Conservation (phyloP, 2,329 filamentous ascomycete genomes). For the Fusarium palustre region DNA sequence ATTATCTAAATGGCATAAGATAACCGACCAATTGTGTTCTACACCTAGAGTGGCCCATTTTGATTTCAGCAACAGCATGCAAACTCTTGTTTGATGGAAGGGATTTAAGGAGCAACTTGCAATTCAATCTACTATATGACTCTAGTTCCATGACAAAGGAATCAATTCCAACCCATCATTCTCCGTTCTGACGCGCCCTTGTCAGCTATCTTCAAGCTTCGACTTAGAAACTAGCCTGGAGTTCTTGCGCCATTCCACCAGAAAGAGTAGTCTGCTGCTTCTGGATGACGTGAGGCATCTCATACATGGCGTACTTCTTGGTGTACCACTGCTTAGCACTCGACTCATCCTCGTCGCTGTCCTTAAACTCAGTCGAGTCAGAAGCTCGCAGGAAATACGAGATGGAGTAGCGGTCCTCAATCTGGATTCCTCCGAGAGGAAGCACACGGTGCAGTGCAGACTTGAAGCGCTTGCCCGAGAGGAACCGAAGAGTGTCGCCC, state of each 20-base stretch:
- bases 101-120: too few species aligned
- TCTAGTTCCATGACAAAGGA: too few species aligned
- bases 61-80: too few species aligned
- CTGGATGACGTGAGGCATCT: conserved; percentile 9
- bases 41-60: too few species aligned
- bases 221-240: conserved; percentile 7
- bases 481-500: conserved; percentile 16
- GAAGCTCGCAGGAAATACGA: conserved; percentile 20
- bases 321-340: conserved; percentile 15
- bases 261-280: conserved; percentile 4
- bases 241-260: conserved; percentile 21
- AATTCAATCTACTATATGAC: too few species aligned
- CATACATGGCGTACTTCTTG: conserved; percentile 22
- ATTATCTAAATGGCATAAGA: too few species aligned
- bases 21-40: too few species aligned
- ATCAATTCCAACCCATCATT: too few species aligned
- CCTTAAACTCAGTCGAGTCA: conserved; percentile 19
- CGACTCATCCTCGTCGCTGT: conserved; percentile 18
- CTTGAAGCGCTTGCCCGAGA: conserved; percentile 13
- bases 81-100: too few species aligned
- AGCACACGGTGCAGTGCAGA: conserved; percentile 17
- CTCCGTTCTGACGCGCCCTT: too few species aligned
- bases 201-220: too few species aligned
- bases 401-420: conserved; percentile 18
- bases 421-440: conserved; percentile 6